A percentile compares a stretch with the other conserved stretches of the same genome.
Conservation (phyloP, 2,329 filamentous ascomycete species). For the Fusarium piperis region DNA sequence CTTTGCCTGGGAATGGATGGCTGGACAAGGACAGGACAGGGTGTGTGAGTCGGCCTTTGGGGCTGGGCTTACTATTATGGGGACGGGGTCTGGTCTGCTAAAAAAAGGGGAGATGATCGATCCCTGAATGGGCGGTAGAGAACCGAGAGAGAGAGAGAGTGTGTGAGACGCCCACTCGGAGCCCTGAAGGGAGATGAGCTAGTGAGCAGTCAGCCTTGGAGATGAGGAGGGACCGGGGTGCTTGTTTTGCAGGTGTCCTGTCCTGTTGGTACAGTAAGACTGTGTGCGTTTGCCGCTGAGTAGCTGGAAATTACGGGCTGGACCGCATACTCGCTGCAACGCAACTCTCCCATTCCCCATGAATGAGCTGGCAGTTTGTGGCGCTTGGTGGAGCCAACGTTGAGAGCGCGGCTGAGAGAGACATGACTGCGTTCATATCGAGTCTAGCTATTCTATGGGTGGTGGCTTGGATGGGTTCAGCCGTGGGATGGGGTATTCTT, state of each 20-base stretch:
- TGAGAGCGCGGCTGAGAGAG: neutral
- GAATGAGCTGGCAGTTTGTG: neutral
- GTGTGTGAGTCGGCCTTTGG: conserved; percentile 28
- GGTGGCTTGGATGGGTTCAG: conserved; percentile 3
- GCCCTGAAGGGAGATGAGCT: neutral
- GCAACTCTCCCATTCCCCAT: neutral
- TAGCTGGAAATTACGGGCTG: neutral
- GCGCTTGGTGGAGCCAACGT: neutral
- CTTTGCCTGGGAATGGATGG: neutral
- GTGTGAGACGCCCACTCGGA: neutral
- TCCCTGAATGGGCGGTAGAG: neutral
- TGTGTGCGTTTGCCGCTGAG: neutral
- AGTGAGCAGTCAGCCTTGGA: neutral
- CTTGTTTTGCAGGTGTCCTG: neutral
- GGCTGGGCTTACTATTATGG: conserved; percentile 33
- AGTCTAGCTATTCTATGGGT: neutral
- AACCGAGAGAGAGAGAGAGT: neutral
- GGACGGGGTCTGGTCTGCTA: neutral
- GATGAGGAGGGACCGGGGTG: neutral
- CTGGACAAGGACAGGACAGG: conserved; percentile 19
- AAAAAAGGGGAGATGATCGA: conserved; percentile 13
- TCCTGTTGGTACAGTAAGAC: neutral
- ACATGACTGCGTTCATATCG: neutral
- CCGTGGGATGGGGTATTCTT: neutral
- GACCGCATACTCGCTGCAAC: neutral